A percentile compares a stretch with the other conserved stretches of the same genome.
Conservation (phyloP, 805 yeast species). For the Starmerella asiatica region DNA sequence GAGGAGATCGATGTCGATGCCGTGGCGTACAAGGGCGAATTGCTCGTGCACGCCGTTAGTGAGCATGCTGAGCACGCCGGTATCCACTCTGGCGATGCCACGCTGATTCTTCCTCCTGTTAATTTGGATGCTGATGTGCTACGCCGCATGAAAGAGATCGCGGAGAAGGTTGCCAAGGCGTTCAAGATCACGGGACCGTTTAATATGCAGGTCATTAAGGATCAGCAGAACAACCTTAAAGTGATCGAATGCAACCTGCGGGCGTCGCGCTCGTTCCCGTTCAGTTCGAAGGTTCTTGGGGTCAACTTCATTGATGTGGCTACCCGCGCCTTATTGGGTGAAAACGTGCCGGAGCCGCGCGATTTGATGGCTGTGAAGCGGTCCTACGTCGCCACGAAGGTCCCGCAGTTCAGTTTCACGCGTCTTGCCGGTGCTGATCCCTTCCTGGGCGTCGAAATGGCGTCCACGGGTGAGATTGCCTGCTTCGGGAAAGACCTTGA, state of each 20-base stretch:
- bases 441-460: slow-evolving; percentile 97
- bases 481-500: slow-evolving; percentile 75
- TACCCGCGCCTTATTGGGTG: slow-evolving; percentile 67
- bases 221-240: slow-evolving; percentile 67
- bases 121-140: slow-evolving; percentile 87
- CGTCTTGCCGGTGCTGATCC: slow-evolving; percentile 99
- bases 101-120: slow-evolving; percentile 92
- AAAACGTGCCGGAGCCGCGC: slow-evolving; percentile 60
- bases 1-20: slow-evolving; percentile 99
- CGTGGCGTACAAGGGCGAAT: slow-evolving; percentile 86
- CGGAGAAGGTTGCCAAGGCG: slow-evolving; percentile 92
- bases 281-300: slow-evolving; percentile 93
- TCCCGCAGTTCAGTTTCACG: slow-evolving; percentile 96
- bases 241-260: slow-evolving; percentile 97
- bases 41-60: slow-evolving; percentile 93
- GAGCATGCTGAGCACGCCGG: slow-evolving; percentile 99
- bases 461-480: slow-evolving; percentile 98
- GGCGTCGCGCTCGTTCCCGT: slow-evolving; percentile 99
- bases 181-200: slow-evolving; percentile 94
- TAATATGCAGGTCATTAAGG: slow-evolving; percentile 91
- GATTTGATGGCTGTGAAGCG: slow-evolving; percentile 68
- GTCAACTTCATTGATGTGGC: slow-evolving; percentile 90
- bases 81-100: slow-evolving; percentile 99
- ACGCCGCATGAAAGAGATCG: slow-evolving; percentile 78
- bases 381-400: slow-evolving; percentile 87